Evolutionary conservation across 148 eudicot species (phyloP).

Genomic region (Rhododendron ferrugineum): DNA sequence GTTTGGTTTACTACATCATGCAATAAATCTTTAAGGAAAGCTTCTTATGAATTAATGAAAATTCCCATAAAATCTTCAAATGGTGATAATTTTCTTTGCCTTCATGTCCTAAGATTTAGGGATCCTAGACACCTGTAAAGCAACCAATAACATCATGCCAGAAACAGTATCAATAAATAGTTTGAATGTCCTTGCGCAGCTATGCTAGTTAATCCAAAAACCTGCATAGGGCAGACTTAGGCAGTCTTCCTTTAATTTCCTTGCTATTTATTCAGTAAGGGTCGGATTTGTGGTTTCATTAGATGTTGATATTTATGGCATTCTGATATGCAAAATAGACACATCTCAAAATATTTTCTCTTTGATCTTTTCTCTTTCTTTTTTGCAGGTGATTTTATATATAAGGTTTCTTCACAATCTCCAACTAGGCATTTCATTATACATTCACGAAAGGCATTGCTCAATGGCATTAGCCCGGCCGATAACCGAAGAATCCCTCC

Average conservation of each 20-base stretch:
- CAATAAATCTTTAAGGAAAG: not conserved
- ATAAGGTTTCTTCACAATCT: slow-evolving; percentile 90
- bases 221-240: not conserved
- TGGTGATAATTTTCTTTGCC: not conserved
- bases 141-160: not conserved
- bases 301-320: not conserved
- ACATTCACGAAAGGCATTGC: slow-evolving; percentile 94
- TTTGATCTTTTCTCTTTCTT: not conserved
- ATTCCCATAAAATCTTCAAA: not conserved
- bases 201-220: not conserved
- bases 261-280: not conserved
- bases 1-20: not conserved
- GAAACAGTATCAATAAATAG: not conserved
- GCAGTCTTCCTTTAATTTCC: not conserved
- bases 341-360: not conserved
- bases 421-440: slow-evolving; percentile 92
- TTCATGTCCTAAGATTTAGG: not conserved
- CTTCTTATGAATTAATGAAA: not conserved
- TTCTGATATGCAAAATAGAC: not conserved
- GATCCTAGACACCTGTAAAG: not conserved
- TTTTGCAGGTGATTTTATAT: slow-evolving; percentile 82
- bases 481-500: slow-evolving; percentile 94
- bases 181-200: not conserved
- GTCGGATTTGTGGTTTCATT: not conserved
- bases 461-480: slow-evolving; percentile 94